Conservation (phyloP, 2,329 filamentous ascomycete species). For the Botrytis cinerea region DNA sequence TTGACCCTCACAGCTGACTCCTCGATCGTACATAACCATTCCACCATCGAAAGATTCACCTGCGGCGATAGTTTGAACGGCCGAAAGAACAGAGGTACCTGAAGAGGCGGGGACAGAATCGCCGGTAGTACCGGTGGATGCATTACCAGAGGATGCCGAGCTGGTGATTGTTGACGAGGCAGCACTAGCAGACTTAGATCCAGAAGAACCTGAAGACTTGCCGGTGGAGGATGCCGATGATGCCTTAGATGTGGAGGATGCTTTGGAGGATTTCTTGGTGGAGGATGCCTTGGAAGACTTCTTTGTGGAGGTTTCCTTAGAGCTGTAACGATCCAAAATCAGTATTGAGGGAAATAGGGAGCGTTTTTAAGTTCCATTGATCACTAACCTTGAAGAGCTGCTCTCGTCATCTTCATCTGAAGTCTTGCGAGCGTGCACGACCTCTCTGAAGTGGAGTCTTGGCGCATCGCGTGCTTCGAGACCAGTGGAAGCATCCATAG, state of each 20-base stretch:
- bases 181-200: neutral
- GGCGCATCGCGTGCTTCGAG: neutral
- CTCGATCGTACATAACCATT: slow-evolving; percentile 49
- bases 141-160: neutral
- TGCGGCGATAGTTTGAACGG: slow-evolving; percentile 48
- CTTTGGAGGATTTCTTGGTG: neutral
- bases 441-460: neutral
- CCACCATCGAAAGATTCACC: slow-evolving; percentile 50
- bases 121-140: neutral
- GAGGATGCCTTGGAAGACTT: neutral
- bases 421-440: neutral
- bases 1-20: slow-evolving; percentile 46
- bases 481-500: neutral
- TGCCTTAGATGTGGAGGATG: neutral
- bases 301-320: neutral
- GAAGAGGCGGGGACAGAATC: slow-evolving; percentile 34
- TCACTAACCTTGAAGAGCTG: neutral
- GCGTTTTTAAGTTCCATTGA: neutral
- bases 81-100: slow-evolving; percentile 46
- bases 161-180: slow-evolving; percentile 2
- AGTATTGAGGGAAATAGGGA: neutral
- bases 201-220: neutral
- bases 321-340: neutral
- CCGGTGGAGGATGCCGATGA: neutral
- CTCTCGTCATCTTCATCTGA: neutral